phyloP scores from a whole-genome alignment of 2,329 filamentous ascomycete species.

The Pseudogymnoascus destructans region DNA sequence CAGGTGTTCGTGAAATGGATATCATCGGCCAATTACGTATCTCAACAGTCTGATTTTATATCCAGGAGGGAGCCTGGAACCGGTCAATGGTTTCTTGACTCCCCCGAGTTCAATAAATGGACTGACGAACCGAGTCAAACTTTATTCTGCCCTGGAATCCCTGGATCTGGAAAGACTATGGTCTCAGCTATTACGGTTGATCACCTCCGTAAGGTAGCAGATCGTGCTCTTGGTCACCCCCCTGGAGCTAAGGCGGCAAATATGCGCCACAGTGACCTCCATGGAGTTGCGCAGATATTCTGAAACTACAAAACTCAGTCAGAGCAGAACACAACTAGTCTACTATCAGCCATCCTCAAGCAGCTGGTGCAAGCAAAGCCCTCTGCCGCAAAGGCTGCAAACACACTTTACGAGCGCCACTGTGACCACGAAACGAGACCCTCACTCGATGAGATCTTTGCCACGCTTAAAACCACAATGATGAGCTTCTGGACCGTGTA shows the following conservation, averaged over 20 bases:
- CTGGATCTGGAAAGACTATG: not conserved
- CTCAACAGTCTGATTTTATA: constrained; percentile 31
- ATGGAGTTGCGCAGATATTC: constrained; percentile 27
- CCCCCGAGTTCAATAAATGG: constrained; percentile 12
- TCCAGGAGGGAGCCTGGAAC: constrained; percentile 25
- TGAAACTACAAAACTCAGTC: constrained; percentile 25
- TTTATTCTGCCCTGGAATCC: constrained; percentile 13
- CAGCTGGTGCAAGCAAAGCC: constrained; percentile 18
- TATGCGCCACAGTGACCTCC: not conserved
- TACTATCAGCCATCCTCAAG: constrained; percentile 20
- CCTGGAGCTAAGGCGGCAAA: not conserved
- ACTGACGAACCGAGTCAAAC: not conserved
- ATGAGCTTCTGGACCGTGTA: constrained; percentile 14
- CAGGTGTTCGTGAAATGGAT: constrained; percentile 27
- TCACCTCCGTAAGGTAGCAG: not conserved
- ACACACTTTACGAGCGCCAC: not conserved
- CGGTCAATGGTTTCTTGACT: constrained; percentile 14
- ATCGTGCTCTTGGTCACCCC: not conserved
- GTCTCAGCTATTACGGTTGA: not conserved
- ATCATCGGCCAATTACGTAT: constrained; percentile 25
- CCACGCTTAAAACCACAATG: constrained; percentile 13
- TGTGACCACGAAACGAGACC: not conserved
- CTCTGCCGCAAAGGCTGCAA: not conserved
- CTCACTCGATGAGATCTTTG: constrained; percentile 13
- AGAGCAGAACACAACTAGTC: constrained; percentile 19